These are phyloP conservation scores for Xylaria sp. DNA, from an alignment of 2,329 filamentous ascomycete genomes.

Conservation along the genomic window DNA sequence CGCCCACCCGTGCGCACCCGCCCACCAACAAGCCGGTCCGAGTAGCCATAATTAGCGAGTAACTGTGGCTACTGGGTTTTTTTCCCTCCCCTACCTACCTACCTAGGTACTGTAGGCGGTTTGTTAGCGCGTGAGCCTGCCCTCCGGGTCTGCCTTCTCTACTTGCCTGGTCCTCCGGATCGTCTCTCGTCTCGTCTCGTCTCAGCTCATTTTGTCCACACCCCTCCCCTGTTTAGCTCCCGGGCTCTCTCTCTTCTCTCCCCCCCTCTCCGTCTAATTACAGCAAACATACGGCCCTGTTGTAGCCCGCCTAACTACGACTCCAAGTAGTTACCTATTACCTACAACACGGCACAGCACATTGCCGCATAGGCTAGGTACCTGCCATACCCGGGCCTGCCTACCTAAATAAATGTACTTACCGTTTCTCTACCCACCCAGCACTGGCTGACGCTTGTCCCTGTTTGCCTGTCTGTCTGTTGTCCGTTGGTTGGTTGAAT, in stretches of 20 bases:
- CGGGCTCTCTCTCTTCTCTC: background rate
- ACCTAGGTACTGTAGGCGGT: slow-evolving; percentile 1
- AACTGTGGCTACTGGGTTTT: slow-evolving; percentile 25
- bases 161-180: slow-evolving; percentile 23
- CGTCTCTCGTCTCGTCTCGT: slow-evolving; percentile 31
- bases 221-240: slow-evolving; percentile 24
- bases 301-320: background rate
- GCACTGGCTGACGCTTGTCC: slow-evolving; percentile 11
- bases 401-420: background rate
- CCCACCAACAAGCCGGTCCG: slow-evolving; percentile 39
- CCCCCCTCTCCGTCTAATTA: background rate
- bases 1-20: slow-evolving; percentile 38
- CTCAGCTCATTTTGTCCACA: slow-evolving; percentile 19
- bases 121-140: slow-evolving; percentile 29
- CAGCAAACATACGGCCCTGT: slow-evolving; percentile 5
- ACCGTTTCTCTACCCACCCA: background rate
- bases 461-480: slow-evolving; percentile 10
- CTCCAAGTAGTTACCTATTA: background rate
- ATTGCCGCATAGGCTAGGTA: background rate
- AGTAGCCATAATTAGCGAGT: slow-evolving; percentile 40
- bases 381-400: background rate
- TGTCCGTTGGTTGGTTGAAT: background rate
- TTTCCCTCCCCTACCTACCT: background rate
- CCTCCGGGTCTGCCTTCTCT: slow-evolving; percentile 22
- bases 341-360: slow-evolving; percentile 4